These are phyloP conservation scores for Saturnispora hagleri DNA, from an alignment of 805 yeast species.

Conservation along the genomic window DNA sequence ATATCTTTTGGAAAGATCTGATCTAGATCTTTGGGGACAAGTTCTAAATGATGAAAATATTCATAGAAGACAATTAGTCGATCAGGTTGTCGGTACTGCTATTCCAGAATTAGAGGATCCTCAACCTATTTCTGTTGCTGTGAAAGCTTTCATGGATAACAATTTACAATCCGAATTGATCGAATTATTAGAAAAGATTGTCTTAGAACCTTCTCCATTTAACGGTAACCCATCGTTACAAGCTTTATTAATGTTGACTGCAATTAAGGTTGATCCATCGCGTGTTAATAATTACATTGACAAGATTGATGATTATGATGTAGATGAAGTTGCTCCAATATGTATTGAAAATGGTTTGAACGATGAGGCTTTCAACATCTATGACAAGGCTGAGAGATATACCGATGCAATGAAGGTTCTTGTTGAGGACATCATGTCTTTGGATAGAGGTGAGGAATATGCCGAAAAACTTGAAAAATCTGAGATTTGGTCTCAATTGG, in stretches of 20 bases:
- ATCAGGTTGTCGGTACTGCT: constrained; percentile 92
- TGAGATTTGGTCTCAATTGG: constrained; percentile 90
- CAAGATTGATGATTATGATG: constrained; percentile 83
- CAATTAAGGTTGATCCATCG: constrained; percentile 88
- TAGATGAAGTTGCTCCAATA: constrained; percentile 86
- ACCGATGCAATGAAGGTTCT: constrained; percentile 79
- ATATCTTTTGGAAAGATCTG: constrained; percentile 83
- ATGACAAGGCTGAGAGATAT: constrained; percentile 72
- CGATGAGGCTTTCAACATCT: constrained; percentile 93
- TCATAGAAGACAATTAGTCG: constrained; percentile 86
- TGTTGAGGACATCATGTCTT: constrained; percentile 86
- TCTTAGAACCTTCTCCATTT: constrained; percentile 95
- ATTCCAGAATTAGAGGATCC: constrained; percentile 91
- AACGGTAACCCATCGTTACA: constrained; percentile 92
- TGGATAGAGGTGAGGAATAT: constrained; percentile 89
- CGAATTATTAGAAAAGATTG: constrained; percentile 90
- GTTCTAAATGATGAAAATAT: constrained; percentile 69
- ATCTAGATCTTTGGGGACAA: constrained; percentile 67
- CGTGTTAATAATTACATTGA: constrained; percentile 80
- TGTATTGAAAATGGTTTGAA: constrained; percentile 80
- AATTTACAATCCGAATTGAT: constrained; percentile 88
- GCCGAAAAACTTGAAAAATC: constrained; percentile 84
- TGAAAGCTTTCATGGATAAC: constrained; percentile 92
- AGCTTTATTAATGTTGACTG: constrained; percentile 86
- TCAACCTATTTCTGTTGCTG: constrained; percentile 87